Evolutionary conservation across 1,284 basidiomycete genomes (phyloP), one percentile per base, ranked within the genome.

Genomic region (Pseudozyma flocculosa): DNA sequence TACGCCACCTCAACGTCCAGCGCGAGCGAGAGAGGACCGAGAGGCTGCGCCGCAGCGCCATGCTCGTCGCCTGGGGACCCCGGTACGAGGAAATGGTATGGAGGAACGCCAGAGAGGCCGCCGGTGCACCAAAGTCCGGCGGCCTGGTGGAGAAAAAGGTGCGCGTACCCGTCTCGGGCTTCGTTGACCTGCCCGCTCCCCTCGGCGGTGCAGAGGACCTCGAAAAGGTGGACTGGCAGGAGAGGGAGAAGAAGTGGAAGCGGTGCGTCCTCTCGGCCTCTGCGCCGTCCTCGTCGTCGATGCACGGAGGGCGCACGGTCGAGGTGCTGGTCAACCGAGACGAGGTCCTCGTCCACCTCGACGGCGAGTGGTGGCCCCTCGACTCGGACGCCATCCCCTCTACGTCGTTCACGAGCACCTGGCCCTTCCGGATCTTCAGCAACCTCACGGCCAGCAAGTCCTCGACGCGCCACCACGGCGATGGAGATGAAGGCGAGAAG

Each of bases 11-110:
- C 38, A 74, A 66, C 5, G 69, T 47, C 38, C 43, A 49, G n/a
- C 61, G 57, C 39, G 65, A 75, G 48, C 52, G 59, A 11, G 37
- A 45, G 22, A 67, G 69, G 39, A 50, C 73, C 30, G 54, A 65
- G 23, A 30, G 50, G 15, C 48, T 78, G 14, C 55, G 60, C 40
- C 65, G 58, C 40, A 55, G 58, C 11, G 74, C 74, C 2, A 38
- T 58, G 17, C 41, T 72, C 17, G 52, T 66, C 2, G 75, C 72
- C 2, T 70, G 68, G 55, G 75, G 75, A 24, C 69, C 74, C 1
- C 45, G 63, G 11, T 77, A 71, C 48, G 60, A 68, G 23, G 62
- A 60, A 1, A n/a, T n/a, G n/a, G n/a, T n/a, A n/a, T n/a, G n/a
- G n/a, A n/a, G n/a, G n/a, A n/a, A n/a, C n/a, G n/a, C n/a, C n/a